These are phyloP conservation scores for Vinca major DNA, from an alignment of 305 asterid species.

Conservation along the genomic window DNA sequence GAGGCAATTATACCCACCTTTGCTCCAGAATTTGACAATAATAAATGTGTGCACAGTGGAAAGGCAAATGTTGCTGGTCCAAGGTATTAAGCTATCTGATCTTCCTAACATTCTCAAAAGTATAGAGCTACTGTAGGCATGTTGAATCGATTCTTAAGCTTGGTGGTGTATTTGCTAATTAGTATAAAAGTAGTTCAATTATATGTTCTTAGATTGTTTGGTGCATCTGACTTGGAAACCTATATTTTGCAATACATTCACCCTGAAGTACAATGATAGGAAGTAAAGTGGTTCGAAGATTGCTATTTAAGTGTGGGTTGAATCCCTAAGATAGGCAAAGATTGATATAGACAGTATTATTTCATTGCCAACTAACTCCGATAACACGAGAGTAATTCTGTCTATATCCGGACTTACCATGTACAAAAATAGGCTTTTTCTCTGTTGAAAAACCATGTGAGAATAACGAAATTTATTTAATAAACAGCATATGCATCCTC, in stretches of 20 bases:
- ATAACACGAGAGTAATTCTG: background rate
- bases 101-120: background rate
- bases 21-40: conserved; percentile 28
- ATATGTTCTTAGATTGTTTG: background rate
- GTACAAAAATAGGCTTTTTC: background rate
- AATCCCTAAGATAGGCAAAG: background rate
- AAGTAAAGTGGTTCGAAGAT: background rate
- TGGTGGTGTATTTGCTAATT: background rate
- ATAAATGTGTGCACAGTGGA: conserved; percentile 22
- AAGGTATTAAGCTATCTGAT: conserved; percentile 32
- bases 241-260: background rate
- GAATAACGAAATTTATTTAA: background rate
- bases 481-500: background rate
- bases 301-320: background rate
- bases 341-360: background rate
- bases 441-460: background rate
- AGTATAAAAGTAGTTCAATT: background rate
- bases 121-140: background rate
- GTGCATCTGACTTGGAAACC: background rate
- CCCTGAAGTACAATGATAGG: background rate
- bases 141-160: background rate
- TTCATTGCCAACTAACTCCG: background rate
- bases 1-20: conserved; percentile 28
- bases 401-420: background rate
- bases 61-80: conserved; percentile 28